phyloP scores from a whole-genome alignment of 2,329 filamentous ascomycete genomes.

The Nemania diffusa region DNA sequence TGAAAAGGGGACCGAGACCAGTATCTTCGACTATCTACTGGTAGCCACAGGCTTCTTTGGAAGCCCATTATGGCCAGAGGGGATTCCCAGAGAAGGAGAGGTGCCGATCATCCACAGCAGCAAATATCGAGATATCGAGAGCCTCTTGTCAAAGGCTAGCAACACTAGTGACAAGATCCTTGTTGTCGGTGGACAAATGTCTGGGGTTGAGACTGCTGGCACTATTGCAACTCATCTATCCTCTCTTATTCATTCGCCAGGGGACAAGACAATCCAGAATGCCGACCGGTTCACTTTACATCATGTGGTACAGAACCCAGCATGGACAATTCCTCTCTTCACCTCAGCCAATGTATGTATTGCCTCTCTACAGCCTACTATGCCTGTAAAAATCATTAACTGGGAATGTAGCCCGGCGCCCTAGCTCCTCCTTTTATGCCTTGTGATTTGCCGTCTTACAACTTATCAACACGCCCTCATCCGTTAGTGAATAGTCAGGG shows the following conservation, averaged over 20 bases:
- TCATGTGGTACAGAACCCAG: constrained; percentile 75
- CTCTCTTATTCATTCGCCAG: constrained; percentile 66
- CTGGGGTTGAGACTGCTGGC: constrained; percentile 79
- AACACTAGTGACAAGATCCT: constrained; percentile 69
- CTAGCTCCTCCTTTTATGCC: constrained; percentile 73
- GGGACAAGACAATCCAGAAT: constrained; percentile 52
- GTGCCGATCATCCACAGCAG: constrained; percentile 75
- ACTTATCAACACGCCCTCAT: constrained; percentile 69
- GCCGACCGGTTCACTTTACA: constrained; percentile 68
- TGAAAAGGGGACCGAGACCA: constrained; percentile 53
- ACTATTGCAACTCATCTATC: constrained; percentile 78
- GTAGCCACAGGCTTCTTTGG: constrained; percentile 83
- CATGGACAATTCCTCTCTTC: constrained; percentile 75
- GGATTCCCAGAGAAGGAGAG: constrained; percentile 49
- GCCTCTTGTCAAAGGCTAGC: constrained; percentile 55
- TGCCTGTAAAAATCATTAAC: constrained; percentile 46
- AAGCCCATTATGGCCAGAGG: constrained; percentile 63
- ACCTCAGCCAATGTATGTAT: constrained; percentile 61
- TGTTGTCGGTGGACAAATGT: constrained; percentile 84
- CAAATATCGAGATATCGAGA: constrained; percentile 66
- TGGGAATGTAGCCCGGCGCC: constrained; percentile 52
- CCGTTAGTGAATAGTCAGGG: constrained; percentile 72
- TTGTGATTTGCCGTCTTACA: constrained; percentile 77
- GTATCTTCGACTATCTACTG: constrained; percentile 76
- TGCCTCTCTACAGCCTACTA: neutral